These are phyloP conservation scores for Backusella sp. DNA, from an alignment of 192 early-diverging fungal species.

Conservation along the genomic window DNA sequence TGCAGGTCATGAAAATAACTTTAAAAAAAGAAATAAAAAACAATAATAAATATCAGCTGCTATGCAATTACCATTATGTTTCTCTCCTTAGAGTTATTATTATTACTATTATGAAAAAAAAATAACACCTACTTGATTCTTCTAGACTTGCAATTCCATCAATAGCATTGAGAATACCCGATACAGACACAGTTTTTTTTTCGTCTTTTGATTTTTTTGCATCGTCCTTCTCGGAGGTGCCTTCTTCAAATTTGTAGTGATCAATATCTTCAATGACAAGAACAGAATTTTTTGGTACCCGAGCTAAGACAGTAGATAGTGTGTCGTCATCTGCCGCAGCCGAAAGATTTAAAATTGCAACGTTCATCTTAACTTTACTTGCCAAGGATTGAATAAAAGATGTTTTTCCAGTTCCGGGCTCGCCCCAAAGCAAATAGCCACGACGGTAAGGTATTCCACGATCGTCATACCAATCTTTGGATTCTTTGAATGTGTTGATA, in stretches of 20 bases:
- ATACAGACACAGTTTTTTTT: constrained; percentile 39
- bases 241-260: constrained; percentile 29
- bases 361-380: constrained; percentile 46
- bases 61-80: neutral
- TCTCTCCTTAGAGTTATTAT: neutral
- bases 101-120: neutral
- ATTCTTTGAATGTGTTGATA: constrained; percentile 35
- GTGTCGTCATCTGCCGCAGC: constrained; percentile 41
- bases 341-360: constrained; percentile 47
- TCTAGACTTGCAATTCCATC: constrained; percentile 54
- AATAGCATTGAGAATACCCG: constrained; percentile 47
- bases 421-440: constrained; percentile 50
- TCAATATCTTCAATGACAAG: constrained; percentile 56
- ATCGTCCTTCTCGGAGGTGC: neutral
- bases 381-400: constrained; percentile 55
- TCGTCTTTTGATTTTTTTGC: constrained; percentile 15
- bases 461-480: constrained; percentile 43
- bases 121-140: constrained; percentile 31
- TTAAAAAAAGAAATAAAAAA: constrained; percentile 6
- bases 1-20: constrained; percentile 53
- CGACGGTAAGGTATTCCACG: constrained; percentile 53
- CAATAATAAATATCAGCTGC: neutral
- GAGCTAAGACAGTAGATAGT: constrained; percentile 37
- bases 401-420: constrained; percentile 56
- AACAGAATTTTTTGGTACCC: constrained; percentile 44